Base-by-base conservation (phyloP, 2,329 filamentous ascomycete species). In the Diaporthe capsici region DNA sequence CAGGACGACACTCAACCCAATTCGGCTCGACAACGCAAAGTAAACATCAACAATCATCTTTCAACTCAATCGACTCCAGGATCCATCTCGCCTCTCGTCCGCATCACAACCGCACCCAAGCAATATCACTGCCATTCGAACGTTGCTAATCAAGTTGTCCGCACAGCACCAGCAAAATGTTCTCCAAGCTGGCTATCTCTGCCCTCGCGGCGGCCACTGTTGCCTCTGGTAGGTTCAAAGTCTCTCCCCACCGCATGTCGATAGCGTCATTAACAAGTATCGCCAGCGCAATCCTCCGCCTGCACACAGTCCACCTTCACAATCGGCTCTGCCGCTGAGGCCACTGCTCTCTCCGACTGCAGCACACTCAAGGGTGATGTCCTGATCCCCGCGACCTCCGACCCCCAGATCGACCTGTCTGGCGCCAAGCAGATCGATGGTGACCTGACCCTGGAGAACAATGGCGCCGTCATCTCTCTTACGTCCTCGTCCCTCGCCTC, bases 301-400 rank as follows among this genome's bases (percentile, higher is more conserved):
- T 86, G 83, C 81, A 81, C 81, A 67, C 81, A 83, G 76, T 75
- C 81, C 71, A 86, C 86, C 25, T 85, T 86, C 77, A 92, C 90
- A 79, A 88, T 95, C 86, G 88, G 89, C 84, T 92, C 90, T 85
- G 89, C 87, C 73, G 90, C 91, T 80, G 89, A 94, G 82, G 92
- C 90, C 75, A 88, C 88, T 25, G 83, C 83, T 67, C 86, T 96
- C 76, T 84, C 89, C 72, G 81, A 82, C 78, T 98, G 96, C 90
- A 83, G 85, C n/a, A 93, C 90, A 74, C 89, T 94, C 82, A 86
- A 90, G 71, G 95, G 94, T 81, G 89, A 90, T 83, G 87, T 98
- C 77, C 88, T 90, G 78, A 89, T 98, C 78, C 88, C 88, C 77
- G 86, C 87, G 51, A 82, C 84, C 71, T 88, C 92, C 53, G 85